Percentiles rank a stretch among this genome's conserved stretches.
phyloP scores from a whole-genome alignment of 192 early-diverging fungal genomes.

The Geosiphon pyriformis region DNA sequence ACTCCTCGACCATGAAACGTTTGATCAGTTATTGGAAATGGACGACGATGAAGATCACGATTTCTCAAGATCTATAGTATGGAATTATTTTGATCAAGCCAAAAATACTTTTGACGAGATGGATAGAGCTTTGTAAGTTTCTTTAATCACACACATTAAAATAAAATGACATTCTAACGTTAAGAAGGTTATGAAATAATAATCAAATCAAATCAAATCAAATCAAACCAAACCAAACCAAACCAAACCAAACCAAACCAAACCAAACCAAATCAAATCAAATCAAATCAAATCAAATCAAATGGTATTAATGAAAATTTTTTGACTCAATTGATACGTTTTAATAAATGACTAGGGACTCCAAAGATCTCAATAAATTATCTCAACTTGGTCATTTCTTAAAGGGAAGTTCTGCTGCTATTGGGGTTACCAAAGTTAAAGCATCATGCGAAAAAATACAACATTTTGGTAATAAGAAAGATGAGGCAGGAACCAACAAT shows the following conservation, averaged over 20 bases:
- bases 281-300: no score
- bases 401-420: slow-evolving; percentile 84
- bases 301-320: no score
- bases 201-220: no score
- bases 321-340: no score
- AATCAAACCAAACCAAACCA: no score
- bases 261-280: no score
- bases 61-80: slow-evolving; percentile 72
- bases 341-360: slow-evolving; percentile 34
- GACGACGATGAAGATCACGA: slow-evolving; percentile 83
- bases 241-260: no score
- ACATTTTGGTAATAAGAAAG: slow-evolving; percentile 63
- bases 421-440: slow-evolving; percentile 77
- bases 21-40: slow-evolving; percentile 88
- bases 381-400: slow-evolving; percentile 85
- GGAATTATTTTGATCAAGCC: slow-evolving; percentile 83
- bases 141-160: no score
- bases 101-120: slow-evolving; percentile 71
- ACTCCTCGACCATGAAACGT: slow-evolving; percentile 74
- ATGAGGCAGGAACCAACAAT: slow-evolving; percentile 43
- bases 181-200: no score
- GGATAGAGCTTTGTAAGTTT: slow-evolving; percentile 63
- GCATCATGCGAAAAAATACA: slow-evolving; percentile 87
- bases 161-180: no score
- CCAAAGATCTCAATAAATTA: slow-evolving; percentile 61